A percentile compares a stretch with the other conserved stretches of the same genome.
These are phyloP conservation scores for Waltergamsia citrina DNA, from an alignment of 2,329 filamentous ascomycete genomes.

Conservation along the genomic window DNA sequence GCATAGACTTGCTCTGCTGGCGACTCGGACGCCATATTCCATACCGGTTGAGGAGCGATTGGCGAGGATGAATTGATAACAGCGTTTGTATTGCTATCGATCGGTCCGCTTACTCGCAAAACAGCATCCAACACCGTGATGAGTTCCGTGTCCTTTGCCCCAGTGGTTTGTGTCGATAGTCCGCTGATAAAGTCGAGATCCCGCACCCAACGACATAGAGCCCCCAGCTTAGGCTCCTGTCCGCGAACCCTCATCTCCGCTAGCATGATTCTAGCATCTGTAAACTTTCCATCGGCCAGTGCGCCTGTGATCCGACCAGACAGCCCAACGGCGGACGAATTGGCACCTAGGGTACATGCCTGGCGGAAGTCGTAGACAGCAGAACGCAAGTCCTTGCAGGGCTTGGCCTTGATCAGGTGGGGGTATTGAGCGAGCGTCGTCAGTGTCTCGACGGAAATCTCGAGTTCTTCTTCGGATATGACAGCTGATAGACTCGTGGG, in stretches of 20 bases:
- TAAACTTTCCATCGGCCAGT: conserved; percentile 54
- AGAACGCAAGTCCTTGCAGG: conserved; percentile 55
- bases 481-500: conserved; percentile 42
- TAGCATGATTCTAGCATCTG: conserved; percentile 55
- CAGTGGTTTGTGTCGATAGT: conserved; percentile 44
- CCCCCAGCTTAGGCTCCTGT: conserved; percentile 57
- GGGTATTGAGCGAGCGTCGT: conserved; percentile 48
- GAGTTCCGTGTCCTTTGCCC: conserved; percentile 33
- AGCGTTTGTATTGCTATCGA: conserved; percentile 34
- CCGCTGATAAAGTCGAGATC: conserved; percentile 62
- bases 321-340: conserved; percentile 38
- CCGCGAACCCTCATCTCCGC: conserved; percentile 61
- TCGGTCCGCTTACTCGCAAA: conserved; percentile 51
- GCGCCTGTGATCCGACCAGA: conserved; percentile 59
- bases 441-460: conserved; percentile 57
- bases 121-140: conserved; percentile 55
- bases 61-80: conserved; percentile 21
- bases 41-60: conserved; percentile 49
- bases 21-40: conserved; percentile 37
- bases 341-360: conserved; percentile 55
- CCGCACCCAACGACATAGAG: conserved; percentile 63
- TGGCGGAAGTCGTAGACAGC: conserved; percentile 62
- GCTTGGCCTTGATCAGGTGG: conserved; percentile 55
- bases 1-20: conserved; percentile 36
- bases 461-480: conserved; percentile 55